These are phyloP conservation scores for Penicillium maclennaniae DNA, from an alignment of 495 filamentous ascomycete species.

Conservation along the genomic window DNA sequence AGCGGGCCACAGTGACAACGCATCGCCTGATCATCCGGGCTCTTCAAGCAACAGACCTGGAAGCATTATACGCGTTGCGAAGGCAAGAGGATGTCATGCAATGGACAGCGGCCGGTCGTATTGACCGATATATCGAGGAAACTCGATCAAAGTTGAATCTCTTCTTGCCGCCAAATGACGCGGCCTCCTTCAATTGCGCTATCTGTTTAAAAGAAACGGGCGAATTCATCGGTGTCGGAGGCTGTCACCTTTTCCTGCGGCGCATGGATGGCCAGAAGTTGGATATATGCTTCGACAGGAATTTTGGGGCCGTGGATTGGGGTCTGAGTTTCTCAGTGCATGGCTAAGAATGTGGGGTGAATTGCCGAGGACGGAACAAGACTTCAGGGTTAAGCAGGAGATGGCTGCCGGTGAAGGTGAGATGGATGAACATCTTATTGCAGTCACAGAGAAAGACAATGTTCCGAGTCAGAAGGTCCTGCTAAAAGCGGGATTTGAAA, in stretches of 20 bases:
- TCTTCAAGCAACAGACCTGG: background rate
- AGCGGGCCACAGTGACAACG: background rate
- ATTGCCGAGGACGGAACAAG: slow-evolving; percentile 34
- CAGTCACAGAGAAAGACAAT: slow-evolving; percentile 32
- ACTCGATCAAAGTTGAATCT: slow-evolving; percentile 26
- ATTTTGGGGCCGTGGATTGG: slow-evolving; percentile 43
- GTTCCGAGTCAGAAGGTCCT: slow-evolving; percentile 32
- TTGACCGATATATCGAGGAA: slow-evolving; percentile 32
- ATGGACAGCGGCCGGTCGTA: slow-evolving; percentile 33
- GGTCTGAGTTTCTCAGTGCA: slow-evolving; percentile 42
- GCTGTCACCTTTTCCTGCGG: slow-evolving; percentile 13
- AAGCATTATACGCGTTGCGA: slow-evolving; percentile 33
- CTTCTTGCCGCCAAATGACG: slow-evolving; percentile 31
- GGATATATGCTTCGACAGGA: slow-evolving; percentile 46
- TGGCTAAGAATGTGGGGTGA: slow-evolving; percentile 34
- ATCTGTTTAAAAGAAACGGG: slow-evolving; percentile 29
- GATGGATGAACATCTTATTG: slow-evolving; percentile 32
- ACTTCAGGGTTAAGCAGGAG: slow-evolving; percentile 18
- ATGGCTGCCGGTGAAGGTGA: slow-evolving; percentile 9
- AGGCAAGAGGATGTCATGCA: slow-evolving; percentile 50
- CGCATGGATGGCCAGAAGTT: slow-evolving; percentile 35
- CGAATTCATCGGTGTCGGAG: slow-evolving; percentile 15
- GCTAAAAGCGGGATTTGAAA: slow-evolving; percentile 37
- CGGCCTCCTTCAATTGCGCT: slow-evolving; percentile 33
- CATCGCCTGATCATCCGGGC: background rate